These are phyloP conservation scores for Poa annua DNA, from an alignment of 176 grass and related monocot species.

Conservation along the genomic window DNA sequence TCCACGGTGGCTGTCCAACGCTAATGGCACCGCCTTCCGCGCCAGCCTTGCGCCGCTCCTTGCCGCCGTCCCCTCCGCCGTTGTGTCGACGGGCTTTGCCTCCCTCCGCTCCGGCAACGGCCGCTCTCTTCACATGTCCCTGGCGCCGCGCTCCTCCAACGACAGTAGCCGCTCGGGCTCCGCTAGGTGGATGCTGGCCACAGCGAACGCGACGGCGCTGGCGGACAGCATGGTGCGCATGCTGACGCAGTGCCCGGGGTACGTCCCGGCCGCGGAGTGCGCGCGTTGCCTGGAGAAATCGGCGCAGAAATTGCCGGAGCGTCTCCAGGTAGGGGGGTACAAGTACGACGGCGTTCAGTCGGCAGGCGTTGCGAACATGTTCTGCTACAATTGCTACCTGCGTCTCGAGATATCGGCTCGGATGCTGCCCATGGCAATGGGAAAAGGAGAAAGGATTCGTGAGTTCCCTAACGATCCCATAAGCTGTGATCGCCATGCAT, in stretches of 20 bases:
- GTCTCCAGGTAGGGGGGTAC: background rate
- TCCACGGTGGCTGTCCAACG: too few species aligned
- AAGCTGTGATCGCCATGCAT: background rate
- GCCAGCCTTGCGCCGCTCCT: background rate
- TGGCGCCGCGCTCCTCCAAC: too few species aligned
- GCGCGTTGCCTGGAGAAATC: background rate
- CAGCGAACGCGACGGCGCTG: background rate
- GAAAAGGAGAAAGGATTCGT: background rate
- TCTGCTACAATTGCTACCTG: background rate
- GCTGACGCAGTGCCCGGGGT: background rate
- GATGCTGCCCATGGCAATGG: background rate
- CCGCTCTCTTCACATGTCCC: too few species aligned
- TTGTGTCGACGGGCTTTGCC: slow-evolving; percentile 10
- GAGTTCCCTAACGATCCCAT: background rate
- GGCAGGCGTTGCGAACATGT: background rate
- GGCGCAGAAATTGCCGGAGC: background rate
- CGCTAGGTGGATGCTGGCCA: background rate
- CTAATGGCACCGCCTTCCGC: background rate
- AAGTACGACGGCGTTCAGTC: background rate
- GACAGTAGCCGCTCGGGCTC: background rate
- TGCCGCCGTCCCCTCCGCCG: background rate
- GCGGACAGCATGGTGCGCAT: background rate
- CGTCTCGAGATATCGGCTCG: background rate
- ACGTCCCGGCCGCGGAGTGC: background rate
- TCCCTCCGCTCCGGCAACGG: too few species aligned